Base-by-base conservation (phyloP, 2,329 filamentous ascomycete genomes). In the Curvularia spicifera region DNA sequence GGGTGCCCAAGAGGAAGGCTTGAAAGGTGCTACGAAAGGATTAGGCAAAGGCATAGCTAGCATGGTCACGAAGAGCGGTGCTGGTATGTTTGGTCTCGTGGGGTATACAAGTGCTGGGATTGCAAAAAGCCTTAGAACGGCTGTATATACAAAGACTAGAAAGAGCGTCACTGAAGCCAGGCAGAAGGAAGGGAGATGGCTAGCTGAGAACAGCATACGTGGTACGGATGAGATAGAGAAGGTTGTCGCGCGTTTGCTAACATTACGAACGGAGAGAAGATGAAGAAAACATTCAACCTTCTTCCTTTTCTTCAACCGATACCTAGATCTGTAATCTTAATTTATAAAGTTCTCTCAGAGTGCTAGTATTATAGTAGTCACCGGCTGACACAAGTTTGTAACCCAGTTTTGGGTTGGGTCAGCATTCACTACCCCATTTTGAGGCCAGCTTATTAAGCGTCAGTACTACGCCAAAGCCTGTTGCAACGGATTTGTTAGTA, bases 1-100 rank as follows among this genome's bases (percentile, higher is more conserved):
- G 56, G 91, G 87, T 13, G 85, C 84, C 12, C 83, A 83, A 66
- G 84, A 89, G 57, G 84, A 86, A 56, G 87, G 86, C 1, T 69
- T 78, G 1, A 80, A 78, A 5, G 92, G 92, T 0, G 79, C 92
- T 5, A 72, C 56, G 2, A 69, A 69, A 43, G 67, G 76, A 0
- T 39, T 78, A 0, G 71, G 69, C 0, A 79, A 76, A 50, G 78
- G 77, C 2, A 60, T 60, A 13, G 37, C 43, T 1, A 51, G 53
- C 20, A 22, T 68, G 26, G 31, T 51, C 0, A 59, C 62, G 1
- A 67, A 68, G 42, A 60, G 42, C 12, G 55, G 58, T 13, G 61
- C 61, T 47, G 65, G 53, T 26, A 60, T 67, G 53, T 59, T 65
- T 13, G 63, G 64, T 31, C 47, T 65, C 1, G 0, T 65, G 10